Percentiles rank a stretch among this genome's conserved stretches.
Conservation (phyloP, 257 asterid species). For the Parsonsia alboflavescens region DNA sequence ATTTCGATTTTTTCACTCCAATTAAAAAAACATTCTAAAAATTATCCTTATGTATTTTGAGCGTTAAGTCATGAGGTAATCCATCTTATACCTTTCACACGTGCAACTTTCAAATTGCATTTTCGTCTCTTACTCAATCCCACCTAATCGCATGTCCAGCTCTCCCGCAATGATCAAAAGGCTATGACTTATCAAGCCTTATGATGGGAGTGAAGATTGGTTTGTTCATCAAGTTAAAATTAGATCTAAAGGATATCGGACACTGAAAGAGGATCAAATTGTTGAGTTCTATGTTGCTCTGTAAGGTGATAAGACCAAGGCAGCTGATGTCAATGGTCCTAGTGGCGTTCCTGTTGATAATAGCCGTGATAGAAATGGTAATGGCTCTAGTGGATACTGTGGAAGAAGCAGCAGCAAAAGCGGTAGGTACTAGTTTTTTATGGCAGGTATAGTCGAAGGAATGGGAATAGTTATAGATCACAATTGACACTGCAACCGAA, state of each 20-base stretch:
- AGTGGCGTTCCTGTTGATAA: slow-evolving; percentile 44
- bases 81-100: no score
- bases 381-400: slow-evolving; percentile 24
- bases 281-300: slow-evolving; percentile 59
- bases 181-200: slow-evolving; percentile 78
- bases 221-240: slow-evolving; percentile 82
- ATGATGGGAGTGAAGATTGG: slow-evolving; percentile 62
- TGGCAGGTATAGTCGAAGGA: slow-evolving; percentile 27
- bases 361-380: slow-evolving; percentile 17
- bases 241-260: slow-evolving; percentile 71
- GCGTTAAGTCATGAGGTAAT: no score
- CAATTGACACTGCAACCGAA: no score
- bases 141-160: no score
- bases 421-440: slow-evolving; percentile 30
- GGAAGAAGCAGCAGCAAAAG: slow-evolving; percentile 28
- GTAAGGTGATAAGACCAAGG: slow-evolving; percentile 58
- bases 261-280: slow-evolving; percentile 65
- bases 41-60: no score
- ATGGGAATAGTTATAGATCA: slow-evolving; percentile 21
- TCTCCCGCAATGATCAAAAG: slow-evolving; percentile 52
- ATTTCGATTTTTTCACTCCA: no score
- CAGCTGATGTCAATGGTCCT: slow-evolving; percentile 62
- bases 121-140: no score
- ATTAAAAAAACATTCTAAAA: no score
- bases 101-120: no score